phyloP scores from a whole-genome alignment of 2,329 filamentous ascomycete species.

The Fusarium proliferatum region DNA sequence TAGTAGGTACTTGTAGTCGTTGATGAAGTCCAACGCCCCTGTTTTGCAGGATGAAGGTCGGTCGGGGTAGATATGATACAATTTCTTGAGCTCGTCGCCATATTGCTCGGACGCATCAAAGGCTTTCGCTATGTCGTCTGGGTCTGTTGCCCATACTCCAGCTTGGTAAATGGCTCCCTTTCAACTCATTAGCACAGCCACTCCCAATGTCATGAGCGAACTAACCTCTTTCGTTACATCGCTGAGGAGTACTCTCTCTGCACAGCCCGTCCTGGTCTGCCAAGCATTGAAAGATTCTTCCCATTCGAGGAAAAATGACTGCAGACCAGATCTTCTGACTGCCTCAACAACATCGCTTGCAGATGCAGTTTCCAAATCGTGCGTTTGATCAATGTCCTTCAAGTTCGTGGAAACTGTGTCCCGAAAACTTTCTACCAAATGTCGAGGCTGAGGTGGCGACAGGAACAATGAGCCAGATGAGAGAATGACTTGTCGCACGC shows the following conservation, averaged over 20 bases:
- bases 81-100: slow-evolving; percentile 49
- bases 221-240: slow-evolving; percentile 9
- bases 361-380: background rate
- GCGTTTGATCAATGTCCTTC: slow-evolving; percentile 37
- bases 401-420: background rate
- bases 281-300: background rate
- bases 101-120: slow-evolving; percentile 9
- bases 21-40: slow-evolving; percentile 54
- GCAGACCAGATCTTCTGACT: background rate
- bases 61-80: slow-evolving; percentile 55
- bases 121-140: fast-evolving
- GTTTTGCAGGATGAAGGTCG: slow-evolving; percentile 53
- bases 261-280: background rate
- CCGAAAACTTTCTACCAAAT: background rate
- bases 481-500: slow-evolving; percentile 48
- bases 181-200: fast-evolving
- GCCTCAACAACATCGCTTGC: background rate
- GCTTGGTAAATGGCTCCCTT: slow-evolving; percentile 1
- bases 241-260: background rate
- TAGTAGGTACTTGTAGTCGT: slow-evolving; percentile 48
- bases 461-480: slow-evolving; percentile 56
- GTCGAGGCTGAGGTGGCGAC: slow-evolving; percentile 53
- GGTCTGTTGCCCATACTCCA: background rate
- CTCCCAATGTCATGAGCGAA: fast-evolving
- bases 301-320: slow-evolving; percentile 22